A percentile compares a stretch with the other conserved stretches of the same genome.
Evolutionary conservation across 2,329 filamentous ascomycete species (phyloP).

Genomic region (Botrytis deweyae): DNA sequence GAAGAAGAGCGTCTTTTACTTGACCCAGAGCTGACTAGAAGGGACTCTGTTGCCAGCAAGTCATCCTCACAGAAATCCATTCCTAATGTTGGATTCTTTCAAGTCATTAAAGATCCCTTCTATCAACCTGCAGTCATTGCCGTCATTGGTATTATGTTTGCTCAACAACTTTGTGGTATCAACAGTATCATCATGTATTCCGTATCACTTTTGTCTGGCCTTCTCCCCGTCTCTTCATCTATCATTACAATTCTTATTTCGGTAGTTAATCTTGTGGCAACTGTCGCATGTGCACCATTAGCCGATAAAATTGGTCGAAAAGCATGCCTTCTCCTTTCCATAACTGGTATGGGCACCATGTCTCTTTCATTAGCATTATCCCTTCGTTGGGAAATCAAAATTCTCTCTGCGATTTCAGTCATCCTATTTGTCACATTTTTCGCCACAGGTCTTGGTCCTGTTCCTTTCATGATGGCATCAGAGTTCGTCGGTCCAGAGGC

Average conservation of each 20-base stretch:
- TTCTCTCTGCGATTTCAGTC: constrained; percentile 77
- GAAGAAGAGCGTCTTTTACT: constrained; percentile 36
- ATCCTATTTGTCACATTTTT: constrained; percentile 87
- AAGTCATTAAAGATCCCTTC: constrained; percentile 65
- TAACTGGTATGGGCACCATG: constrained; percentile 78
- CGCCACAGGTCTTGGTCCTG: constrained; percentile 84
- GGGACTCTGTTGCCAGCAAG: constrained; percentile 33
- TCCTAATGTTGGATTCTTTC: constrained; percentile 56
- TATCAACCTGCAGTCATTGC: constrained; percentile 76
- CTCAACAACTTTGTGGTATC: constrained; percentile 90
- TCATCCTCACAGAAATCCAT: constrained; percentile 33
- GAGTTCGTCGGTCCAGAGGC: constrained; percentile 90
- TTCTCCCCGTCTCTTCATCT: constrained; percentile 78
- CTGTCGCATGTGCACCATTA: constrained; percentile 76
- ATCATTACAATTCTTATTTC: constrained; percentile 87
- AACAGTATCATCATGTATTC: constrained; percentile 99
- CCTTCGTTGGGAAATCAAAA: constrained; percentile 69
- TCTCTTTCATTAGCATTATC: constrained; percentile 77
- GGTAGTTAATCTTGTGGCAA: constrained; percentile 80
- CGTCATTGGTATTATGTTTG: constrained; percentile 86
- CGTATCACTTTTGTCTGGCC: constrained; percentile 77
- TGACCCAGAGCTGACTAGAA: constrained; percentile 29
- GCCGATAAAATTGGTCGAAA: constrained; percentile 88
- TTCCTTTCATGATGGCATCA: constrained; percentile 90
- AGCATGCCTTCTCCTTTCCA: constrained; percentile 76